These are phyloP conservation scores for Aspergillus tanneri DNA, from an alignment of 2,329 filamentous ascomycete genomes.

Conservation along the genomic window DNA sequence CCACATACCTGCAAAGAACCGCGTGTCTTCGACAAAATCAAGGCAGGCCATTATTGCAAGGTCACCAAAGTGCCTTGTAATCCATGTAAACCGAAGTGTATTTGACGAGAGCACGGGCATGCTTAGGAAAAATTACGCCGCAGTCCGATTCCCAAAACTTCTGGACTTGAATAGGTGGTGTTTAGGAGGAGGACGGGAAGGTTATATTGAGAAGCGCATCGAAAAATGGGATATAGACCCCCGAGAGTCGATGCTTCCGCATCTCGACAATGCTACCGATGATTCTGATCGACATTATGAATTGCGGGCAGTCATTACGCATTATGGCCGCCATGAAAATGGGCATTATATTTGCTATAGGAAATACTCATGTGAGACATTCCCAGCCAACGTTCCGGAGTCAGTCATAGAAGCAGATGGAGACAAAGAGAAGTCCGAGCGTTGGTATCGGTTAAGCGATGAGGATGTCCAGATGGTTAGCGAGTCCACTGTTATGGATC, in stretches of 20 bases:
- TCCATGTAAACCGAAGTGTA: constrained; percentile 89
- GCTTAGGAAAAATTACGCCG: constrained; percentile 79
- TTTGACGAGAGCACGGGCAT: constrained; percentile 81
- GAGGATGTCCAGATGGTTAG: constrained; percentile 74
- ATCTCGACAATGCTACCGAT: constrained; percentile 56
- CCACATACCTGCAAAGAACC: constrained; percentile 65
- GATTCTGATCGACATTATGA: constrained; percentile 60
- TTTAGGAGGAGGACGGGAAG: constrained; percentile 57
- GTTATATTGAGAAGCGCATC: constrained; percentile 37
- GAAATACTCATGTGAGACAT: constrained; percentile 56
- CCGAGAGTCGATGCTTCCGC: constrained; percentile 69
- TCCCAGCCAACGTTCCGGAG: constrained; percentile 35
- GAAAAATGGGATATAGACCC: constrained; percentile 73
- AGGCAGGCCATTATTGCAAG: constrained; percentile 84
- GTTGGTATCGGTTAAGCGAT: constrained; percentile 92
- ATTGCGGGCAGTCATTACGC: constrained; percentile 79
- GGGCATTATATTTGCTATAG: constrained; percentile 94
- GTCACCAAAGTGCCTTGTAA: constrained; percentile 73
- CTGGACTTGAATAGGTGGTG: constrained; percentile 85
- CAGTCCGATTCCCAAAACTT: constrained; percentile 70
- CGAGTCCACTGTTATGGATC: constrained; percentile 69
- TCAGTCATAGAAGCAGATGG: constrained; percentile 33
- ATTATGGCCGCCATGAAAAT: constrained; percentile 88
- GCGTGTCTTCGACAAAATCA: constrained; percentile 78
- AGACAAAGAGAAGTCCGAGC: constrained; percentile 44